A percentile compares a stretch with the other conserved stretches of the same genome.
Evolutionary conservation across 75 land plant genomes (phyloP).

Genomic region (Ceratopteris richardii): DNA sequence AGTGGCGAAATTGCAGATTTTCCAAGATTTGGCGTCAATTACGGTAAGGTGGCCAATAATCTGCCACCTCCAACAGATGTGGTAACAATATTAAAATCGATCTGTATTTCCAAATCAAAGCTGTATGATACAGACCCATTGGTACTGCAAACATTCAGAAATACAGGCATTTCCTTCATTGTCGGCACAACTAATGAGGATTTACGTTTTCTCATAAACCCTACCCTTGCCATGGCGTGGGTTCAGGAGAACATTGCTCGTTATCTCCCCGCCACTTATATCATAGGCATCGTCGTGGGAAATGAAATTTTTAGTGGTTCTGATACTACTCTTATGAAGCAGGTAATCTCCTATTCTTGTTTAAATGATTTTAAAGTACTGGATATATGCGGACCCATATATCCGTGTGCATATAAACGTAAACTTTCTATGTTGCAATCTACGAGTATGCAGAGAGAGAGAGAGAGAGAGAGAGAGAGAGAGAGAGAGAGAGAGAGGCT

Average conservation of each 20-base stretch:
- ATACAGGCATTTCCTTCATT: conserved; percentile 41
- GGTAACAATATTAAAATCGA: conserved; percentile 42
- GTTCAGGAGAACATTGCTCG: conserved; percentile 31
- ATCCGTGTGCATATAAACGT: no score
- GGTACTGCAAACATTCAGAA: conserved; percentile 43
- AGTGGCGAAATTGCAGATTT: no score
- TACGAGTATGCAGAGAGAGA: no score
- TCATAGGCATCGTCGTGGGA: conserved; percentile 48
- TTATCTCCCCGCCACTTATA: conserved; percentile 38
- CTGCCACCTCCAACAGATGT: conserved; percentile 18
- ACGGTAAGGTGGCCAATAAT: conserved; percentile 3
- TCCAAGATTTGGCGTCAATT: conserved; percentile 26
- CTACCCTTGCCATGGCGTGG: conserved; percentile 41
- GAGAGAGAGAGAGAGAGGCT: no score
- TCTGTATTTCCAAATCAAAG: conserved; percentile 41
- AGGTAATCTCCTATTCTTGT: no score
- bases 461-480: no score
- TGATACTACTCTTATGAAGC: background rate
- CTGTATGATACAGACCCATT: conserved; percentile 57
- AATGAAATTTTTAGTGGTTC: conserved; percentile 32
- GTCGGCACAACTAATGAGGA: conserved; percentile 42
- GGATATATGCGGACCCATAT: no score
- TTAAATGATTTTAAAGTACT: no score
- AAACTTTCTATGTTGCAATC: no score
- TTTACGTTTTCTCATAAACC: conserved; percentile 12